These are phyloP conservation scores for Aphanomyces cochlioides DNA, from an alignment of 352 stramenopile genomes.

Conservation along the genomic window DNA sequence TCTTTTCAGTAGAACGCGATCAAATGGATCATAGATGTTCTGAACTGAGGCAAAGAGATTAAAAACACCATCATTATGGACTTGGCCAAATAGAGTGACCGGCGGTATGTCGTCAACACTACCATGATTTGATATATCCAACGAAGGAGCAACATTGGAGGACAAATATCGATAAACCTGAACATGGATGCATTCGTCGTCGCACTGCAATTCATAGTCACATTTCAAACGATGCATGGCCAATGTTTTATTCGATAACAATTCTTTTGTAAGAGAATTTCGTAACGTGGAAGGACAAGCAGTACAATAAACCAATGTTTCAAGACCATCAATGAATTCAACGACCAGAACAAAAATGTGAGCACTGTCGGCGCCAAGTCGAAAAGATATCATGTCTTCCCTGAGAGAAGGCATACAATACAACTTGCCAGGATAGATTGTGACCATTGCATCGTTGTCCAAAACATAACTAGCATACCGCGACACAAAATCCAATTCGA, in stretches of 20 bases:
- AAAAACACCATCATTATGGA: neutral
- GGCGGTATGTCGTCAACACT: neutral
- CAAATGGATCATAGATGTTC: neutral
- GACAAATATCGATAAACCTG: neutral
- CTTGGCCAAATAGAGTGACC: neutral
- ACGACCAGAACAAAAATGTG: neutral
- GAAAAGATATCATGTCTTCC: neutral
- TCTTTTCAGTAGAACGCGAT: neutral
- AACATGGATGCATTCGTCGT: neutral
- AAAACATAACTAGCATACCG: neutral
- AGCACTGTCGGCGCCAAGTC: neutral
- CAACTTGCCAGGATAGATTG: neutral
- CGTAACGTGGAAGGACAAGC: neutral
- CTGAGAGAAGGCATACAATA: neutral
- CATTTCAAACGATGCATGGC: neutral
- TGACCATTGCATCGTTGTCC: neutral
- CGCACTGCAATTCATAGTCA: neutral
- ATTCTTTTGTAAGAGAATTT: slow-evolving; percentile 1
- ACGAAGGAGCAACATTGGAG: neutral
- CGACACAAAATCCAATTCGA: neutral
- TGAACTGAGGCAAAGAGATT: neutral
- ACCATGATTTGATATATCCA: neutral
- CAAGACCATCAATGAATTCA: neutral
- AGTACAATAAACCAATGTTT: neutral
- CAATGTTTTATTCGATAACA: neutral